Conservation (phyloP, 805 yeast genomes). For the Wilhelminamyces savonicus region DNA sequence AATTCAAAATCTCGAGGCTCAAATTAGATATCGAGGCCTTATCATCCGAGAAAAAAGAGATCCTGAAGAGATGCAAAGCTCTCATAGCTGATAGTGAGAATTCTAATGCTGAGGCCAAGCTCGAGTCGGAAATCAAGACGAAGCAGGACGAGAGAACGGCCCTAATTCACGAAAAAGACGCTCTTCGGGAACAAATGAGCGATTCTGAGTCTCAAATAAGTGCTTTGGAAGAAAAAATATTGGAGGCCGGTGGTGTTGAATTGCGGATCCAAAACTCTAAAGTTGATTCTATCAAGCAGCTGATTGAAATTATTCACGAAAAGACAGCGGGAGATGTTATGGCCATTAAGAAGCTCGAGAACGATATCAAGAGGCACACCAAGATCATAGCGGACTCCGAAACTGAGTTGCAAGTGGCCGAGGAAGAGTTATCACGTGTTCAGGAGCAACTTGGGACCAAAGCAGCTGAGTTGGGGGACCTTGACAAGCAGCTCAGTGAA, state of each 20-base stretch:
- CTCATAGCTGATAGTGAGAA: slow-evolving; percentile 32
- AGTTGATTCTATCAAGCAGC: slow-evolving; percentile 69
- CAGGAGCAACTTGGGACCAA: slow-evolving; percentile 13
- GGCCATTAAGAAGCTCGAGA: slow-evolving; percentile 53
- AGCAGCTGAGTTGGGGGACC: slow-evolving; percentile 25
- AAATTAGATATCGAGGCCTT: slow-evolving; percentile 61
- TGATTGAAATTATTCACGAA: slow-evolving; percentile 52
- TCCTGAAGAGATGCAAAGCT: slow-evolving; percentile 37
- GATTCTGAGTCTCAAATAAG: slow-evolving; percentile 53
- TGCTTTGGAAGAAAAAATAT: slow-evolving; percentile 64
- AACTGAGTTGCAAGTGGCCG: slow-evolving; percentile 33
- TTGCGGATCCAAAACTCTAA: slow-evolving; percentile 73
- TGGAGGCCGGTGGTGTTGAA: slow-evolving; percentile 88
- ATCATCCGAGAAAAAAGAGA: slow-evolving; percentile 45
- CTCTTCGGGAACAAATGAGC: slow-evolving; percentile 47
- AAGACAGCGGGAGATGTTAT: slow-evolving; percentile 53
- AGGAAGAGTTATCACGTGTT: slow-evolving; percentile 16
- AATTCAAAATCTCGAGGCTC: slow-evolving; percentile 51
- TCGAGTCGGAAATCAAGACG: slow-evolving; percentile 34
- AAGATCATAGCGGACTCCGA: slow-evolving; percentile 43
- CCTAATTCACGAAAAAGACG: slow-evolving; percentile 11
- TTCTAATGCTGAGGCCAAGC: slow-evolving; percentile 17
- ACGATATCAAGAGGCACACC: slow-evolving; percentile 51
- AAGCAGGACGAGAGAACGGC: slow-evolving; percentile 16
- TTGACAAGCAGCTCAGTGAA: slow-evolving; percentile 11